phyloP scores from a whole-genome alignment of 768 basidiomycete species.

The Leccinum subgranulosum region DNA sequence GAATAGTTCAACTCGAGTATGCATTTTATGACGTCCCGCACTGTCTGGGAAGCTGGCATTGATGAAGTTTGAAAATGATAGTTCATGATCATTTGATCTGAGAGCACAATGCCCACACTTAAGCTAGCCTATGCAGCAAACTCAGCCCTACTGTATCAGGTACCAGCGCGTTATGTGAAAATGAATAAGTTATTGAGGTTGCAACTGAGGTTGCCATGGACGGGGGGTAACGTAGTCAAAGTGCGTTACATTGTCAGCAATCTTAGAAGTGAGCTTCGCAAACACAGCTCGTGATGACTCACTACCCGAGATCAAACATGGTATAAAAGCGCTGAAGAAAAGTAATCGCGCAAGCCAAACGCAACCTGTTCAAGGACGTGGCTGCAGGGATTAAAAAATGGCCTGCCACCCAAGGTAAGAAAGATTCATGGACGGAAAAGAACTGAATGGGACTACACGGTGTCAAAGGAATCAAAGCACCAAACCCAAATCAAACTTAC shows the following conservation, averaged over 20 bases:
- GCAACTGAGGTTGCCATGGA: not conserved
- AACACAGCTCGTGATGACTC: too few species aligned
- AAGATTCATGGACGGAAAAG: slow-evolving; percentile 30
- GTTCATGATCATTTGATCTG: not conserved
- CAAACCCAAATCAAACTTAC: slow-evolving; percentile 11
- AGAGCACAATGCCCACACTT: not conserved
- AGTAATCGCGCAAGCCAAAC: slow-evolving; percentile 25
- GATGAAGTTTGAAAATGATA: not conserved
- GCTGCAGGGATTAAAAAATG: slow-evolving; percentile 30
- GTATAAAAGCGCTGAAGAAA: not conserved
- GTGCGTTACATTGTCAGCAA: not conserved
- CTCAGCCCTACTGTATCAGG: not conserved
- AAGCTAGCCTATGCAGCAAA: not conserved
- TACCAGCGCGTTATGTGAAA: not conserved
- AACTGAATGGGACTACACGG: slow-evolving; percentile 26
- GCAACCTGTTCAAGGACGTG: slow-evolving; percentile 31
- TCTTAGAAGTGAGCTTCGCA: too few species aligned
- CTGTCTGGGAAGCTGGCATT: too few species aligned
- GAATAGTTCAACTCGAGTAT: too few species aligned
- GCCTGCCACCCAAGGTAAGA: slow-evolving; percentile 36
- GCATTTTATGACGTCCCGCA: too few species aligned
- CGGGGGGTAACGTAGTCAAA: not conserved
- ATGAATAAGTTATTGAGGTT: not conserved
- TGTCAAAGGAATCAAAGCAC: not conserved
- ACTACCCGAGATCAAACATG: too few species aligned